Evolutionary conservation across 2,329 filamentous ascomycete species (phyloP).

Genomic region (Calonectria pauciramosa): DNA sequence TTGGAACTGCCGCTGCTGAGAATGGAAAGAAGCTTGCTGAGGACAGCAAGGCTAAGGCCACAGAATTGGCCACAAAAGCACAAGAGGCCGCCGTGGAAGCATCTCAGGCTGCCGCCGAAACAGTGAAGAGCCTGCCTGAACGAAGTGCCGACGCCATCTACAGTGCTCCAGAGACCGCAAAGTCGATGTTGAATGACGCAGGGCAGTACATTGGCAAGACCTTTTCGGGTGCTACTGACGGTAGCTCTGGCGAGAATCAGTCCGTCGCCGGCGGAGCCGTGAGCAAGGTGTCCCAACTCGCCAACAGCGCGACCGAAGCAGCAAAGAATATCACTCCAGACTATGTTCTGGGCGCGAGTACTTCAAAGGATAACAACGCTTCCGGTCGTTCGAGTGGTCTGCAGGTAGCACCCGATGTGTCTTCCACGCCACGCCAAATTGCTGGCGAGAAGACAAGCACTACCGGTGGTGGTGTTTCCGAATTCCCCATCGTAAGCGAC

Average conservation of each 20-base stretch:
- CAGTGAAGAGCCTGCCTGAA: not conserved
- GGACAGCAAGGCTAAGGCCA: not conserved
- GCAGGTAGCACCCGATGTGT: not conserved
- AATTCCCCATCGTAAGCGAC: not conserved
- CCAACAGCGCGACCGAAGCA: not conserved
- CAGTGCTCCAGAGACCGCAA: not conserved
- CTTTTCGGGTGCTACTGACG: not conserved
- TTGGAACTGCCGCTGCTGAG: not conserved
- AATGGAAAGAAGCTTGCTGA: not conserved
- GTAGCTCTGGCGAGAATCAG: not conserved
- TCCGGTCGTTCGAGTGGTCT: not conserved
- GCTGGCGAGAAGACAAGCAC: not conserved
- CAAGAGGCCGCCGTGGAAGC: not conserved
- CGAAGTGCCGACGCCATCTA: not conserved
- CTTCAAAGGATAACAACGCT: not conserved
- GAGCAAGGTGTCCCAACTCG: not conserved
- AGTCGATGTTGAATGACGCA: not conserved
- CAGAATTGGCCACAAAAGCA: not conserved
- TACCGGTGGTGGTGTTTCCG: not conserved
- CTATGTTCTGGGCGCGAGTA: not conserved
- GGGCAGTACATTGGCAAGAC: not conserved
- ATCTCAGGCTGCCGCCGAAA: not conserved
- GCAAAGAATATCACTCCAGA: not conserved
- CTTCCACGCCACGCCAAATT: not conserved
- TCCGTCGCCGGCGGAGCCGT: not conserved